Percentiles rank a stretch among this genome's conserved stretches.
Conservation (phyloP, 2,329 filamentous ascomycete genomes). For the Myriosclerotinia duriaeana region DNA sequence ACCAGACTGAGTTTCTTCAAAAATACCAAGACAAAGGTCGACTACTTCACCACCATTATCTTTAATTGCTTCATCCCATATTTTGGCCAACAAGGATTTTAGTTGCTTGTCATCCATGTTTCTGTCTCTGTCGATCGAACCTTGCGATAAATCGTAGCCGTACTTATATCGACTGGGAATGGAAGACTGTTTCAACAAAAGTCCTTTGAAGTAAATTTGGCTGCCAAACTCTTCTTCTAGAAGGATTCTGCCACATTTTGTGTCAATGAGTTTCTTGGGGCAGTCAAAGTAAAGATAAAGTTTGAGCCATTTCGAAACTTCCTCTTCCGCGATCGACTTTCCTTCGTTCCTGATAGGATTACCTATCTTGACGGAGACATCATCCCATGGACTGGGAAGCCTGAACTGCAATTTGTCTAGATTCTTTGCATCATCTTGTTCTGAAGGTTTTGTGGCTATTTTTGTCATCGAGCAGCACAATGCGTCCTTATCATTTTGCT, state of each 20-base stretch:
- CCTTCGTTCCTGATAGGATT: constrained; percentile 14
- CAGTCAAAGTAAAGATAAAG: constrained; percentile 25
- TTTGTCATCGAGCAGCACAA: constrained; percentile 26
- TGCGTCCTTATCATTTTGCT: constrained; percentile 9
- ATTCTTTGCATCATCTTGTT: neutral
- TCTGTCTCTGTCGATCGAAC: constrained; percentile 28
- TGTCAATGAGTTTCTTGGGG: constrained; percentile 24
- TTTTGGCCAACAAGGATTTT: constrained; percentile 18
- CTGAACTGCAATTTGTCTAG: neutral
- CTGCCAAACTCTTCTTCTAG: constrained; percentile 20
- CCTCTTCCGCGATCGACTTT: neutral
- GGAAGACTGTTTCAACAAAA: constrained; percentile 21
- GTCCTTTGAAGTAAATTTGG: constrained; percentile 31
- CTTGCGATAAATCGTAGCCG: constrained; percentile 27
- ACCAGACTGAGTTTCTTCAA: constrained; percentile 26
- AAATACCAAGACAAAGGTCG: constrained; percentile 31
- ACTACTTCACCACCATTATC: neutral
- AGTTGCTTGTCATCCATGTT: constrained; percentile 25
- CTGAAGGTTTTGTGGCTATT: neutral
- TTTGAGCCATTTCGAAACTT: constrained; percentile 26
- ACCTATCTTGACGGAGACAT: constrained; percentile 31
- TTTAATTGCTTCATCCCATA: constrained; percentile 28
- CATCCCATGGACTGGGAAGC: constrained; percentile 27
- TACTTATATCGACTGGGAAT: constrained; percentile 16
- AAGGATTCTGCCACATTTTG: constrained; percentile 24